phyloP scores from a whole-genome alignment of 352 stramenopile genomes.

The Phytophthora sojae region DNA sequence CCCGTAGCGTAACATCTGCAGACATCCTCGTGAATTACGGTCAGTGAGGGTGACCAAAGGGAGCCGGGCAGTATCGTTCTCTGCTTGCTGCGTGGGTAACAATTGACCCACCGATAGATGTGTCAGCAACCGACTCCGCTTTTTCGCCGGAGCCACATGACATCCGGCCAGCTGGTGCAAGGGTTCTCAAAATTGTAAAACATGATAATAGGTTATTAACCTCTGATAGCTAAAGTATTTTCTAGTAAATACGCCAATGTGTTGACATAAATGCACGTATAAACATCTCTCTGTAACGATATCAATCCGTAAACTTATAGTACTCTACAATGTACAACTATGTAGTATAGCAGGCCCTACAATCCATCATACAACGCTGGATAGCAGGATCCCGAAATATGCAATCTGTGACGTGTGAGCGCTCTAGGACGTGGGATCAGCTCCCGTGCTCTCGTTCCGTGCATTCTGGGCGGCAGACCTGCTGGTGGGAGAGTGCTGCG shows the following conservation, averaged over 20 bases:
- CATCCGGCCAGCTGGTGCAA: conserved; percentile 17
- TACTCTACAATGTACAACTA: neutral
- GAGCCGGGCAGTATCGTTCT: conserved; percentile 26
- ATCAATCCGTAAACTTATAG: neutral
- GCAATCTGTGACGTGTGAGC: conserved; percentile 36
- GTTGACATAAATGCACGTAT: neutral
- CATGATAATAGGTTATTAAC: neutral
- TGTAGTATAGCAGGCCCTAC: conserved; percentile 1
- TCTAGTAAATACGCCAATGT: neutral
- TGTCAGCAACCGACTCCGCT: conserved; percentile 14
- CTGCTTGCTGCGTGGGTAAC: conserved; percentile 7
- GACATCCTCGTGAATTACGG: conserved; percentile 3
- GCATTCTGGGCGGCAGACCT: conserved; percentile 32
- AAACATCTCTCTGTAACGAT: neutral
- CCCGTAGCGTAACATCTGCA: conserved; percentile 23
- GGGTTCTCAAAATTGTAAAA: conserved; percentile 3
- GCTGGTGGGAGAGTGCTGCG: conserved; percentile 35
- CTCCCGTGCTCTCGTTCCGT: conserved; percentile 26
- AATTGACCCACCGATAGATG: conserved; percentile 6
- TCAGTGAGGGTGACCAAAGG: neutral
- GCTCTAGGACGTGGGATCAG: conserved; percentile 15
- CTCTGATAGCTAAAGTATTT: neutral
- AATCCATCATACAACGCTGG: neutral
- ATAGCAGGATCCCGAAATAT: conserved; percentile 11
- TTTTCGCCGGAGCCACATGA: conserved; percentile 27